Conservation (phyloP, 2,329 filamentous ascomycete species). For the Alternaria solani region DNA sequence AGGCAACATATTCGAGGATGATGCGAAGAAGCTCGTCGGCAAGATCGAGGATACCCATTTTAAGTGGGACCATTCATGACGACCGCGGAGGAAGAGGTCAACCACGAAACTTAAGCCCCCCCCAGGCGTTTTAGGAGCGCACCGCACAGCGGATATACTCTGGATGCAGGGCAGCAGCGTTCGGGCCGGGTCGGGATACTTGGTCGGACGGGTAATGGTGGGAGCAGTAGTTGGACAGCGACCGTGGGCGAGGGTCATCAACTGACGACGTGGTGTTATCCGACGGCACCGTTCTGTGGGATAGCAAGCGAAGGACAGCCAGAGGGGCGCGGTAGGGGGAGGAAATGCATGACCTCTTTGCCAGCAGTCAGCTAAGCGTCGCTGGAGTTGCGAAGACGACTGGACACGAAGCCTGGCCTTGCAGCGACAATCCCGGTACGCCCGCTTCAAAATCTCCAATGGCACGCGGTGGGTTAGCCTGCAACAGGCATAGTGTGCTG, state of each 20-base stretch:
- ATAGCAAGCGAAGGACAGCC: constrained; percentile 31
- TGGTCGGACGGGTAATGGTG: constrained; percentile 34
- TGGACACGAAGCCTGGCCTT: constrained; percentile 44
- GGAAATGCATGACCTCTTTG: constrained; percentile 46
- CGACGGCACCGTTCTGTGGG: constrained; percentile 31
- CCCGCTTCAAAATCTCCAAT: constrained; percentile 32
- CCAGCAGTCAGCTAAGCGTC: constrained; percentile 48
- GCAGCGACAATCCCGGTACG: constrained; percentile 28
- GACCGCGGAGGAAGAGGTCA: constrained; percentile 20
- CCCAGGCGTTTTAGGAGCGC: constrained; percentile 19
- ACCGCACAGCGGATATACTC: constrained; percentile 33
- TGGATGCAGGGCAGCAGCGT: constrained; percentile 20
- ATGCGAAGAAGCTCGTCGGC: constrained; percentile 61
- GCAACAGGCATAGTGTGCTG: constrained; percentile 18
- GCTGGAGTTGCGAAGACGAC: constrained; percentile 45
- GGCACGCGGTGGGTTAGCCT: constrained; percentile 16
- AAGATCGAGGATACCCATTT: constrained; percentile 51
- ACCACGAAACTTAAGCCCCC: constrained; percentile 10
- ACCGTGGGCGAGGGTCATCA: constrained; percentile 26
- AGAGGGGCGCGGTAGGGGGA: constrained; percentile 43
- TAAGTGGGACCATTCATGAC: constrained; percentile 40
- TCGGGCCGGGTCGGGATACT: constrained; percentile 35
- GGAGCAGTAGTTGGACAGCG: constrained; percentile 34
- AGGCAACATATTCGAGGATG: constrained; percentile 61
- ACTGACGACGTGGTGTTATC: constrained; percentile 39